Evolutionary conservation across 2,329 filamentous ascomycete genomes (phyloP).

Genomic region (Delphinella strobiligena): DNA sequence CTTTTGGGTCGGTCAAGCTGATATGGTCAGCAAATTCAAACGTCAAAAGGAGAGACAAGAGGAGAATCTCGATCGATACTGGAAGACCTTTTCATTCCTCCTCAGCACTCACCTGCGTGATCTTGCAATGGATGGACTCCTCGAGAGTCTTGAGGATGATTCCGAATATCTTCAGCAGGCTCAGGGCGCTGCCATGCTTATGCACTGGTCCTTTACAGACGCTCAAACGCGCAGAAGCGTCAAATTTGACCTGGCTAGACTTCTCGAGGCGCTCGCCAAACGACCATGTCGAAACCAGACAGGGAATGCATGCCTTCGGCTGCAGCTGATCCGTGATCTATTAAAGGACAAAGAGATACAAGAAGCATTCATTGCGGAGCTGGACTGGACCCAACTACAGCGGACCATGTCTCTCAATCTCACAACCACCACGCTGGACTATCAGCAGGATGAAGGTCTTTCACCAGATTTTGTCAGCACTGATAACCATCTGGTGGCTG

Average conservation of each 20-base stretch:
- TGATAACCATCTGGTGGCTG: too few relatives aligned
- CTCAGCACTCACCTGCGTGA: constrained; percentile 10
- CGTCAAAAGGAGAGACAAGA: constrained; percentile 2
- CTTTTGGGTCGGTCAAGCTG: not conserved
- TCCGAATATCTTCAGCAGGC: constrained; percentile 1
- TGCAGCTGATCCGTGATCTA: not conserved
- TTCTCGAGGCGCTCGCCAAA: constrained; percentile 6
- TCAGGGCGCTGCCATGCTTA: constrained; percentile 1
- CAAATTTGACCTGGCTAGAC: constrained; percentile 1
- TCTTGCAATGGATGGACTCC: constrained; percentile 6
- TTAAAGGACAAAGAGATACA: not conserved
- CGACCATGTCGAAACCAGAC: too few relatives aligned
- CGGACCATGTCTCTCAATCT: too few relatives aligned
- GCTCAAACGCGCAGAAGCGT: not conserved
- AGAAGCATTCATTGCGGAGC: not conserved
- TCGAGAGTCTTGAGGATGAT: constrained; percentile 4
- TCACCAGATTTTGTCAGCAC: too few relatives aligned
- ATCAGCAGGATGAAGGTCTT: too few relatives aligned
- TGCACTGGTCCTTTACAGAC: not conserved
- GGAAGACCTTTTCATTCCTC: constrained; percentile 9
- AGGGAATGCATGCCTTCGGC: not conserved
- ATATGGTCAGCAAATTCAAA: too few relatives aligned
- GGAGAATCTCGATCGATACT: constrained; percentile 8
- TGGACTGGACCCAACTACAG: not conserved
- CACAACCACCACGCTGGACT: too few relatives aligned